These are phyloP conservation scores for Hanseniaspora lindneri DNA, from an alignment of 805 yeast genomes.

Conservation along the genomic window DNA sequence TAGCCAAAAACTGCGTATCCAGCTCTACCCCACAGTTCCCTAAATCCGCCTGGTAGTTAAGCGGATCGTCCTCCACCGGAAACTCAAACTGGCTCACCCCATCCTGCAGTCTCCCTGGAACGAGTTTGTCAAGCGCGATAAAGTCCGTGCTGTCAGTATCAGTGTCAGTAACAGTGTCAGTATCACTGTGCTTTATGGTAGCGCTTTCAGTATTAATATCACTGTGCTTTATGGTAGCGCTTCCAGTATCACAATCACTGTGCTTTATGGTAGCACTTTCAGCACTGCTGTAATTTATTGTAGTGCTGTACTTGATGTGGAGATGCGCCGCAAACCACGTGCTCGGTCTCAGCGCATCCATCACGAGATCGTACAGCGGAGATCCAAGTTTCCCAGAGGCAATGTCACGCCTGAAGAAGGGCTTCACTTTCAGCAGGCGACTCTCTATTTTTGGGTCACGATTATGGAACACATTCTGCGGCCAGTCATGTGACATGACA, in stretches of 20 bases:
- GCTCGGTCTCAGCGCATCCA: conserved; percentile 46
- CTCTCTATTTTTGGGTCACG: conserved; percentile 39
- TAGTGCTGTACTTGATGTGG: conserved; percentile 62
- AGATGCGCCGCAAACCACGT: conserved; percentile 86
- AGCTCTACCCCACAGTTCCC: conserved; percentile 8
- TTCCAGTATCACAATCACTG: no score
- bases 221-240: no score
- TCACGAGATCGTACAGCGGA: conserved; percentile 47
- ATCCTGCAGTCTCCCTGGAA: conserved; percentile 15
- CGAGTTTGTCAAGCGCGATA: conserved; percentile 18
- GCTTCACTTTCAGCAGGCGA: conserved; percentile 44
- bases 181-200: no score
- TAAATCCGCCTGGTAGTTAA: neutral
- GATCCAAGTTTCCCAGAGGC: conserved; percentile 54
- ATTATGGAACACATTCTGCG: conserved; percentile 54
- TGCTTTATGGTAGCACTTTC: no score
- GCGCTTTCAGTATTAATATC: no score
- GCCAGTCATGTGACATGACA: conserved; percentile 88
- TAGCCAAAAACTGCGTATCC: conserved; percentile 2
- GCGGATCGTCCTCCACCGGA: conserved; percentile 17
- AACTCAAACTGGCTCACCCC: conserved; percentile 21
- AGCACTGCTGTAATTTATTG: conserved; percentile 34
- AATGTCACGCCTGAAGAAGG: conserved; percentile 57
- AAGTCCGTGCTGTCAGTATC: conserved; percentile 19
- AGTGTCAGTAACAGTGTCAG: no score